Conservation (phyloP, 768 basidiomycete species). For the Pleurotus cornucopiae region DNA sequence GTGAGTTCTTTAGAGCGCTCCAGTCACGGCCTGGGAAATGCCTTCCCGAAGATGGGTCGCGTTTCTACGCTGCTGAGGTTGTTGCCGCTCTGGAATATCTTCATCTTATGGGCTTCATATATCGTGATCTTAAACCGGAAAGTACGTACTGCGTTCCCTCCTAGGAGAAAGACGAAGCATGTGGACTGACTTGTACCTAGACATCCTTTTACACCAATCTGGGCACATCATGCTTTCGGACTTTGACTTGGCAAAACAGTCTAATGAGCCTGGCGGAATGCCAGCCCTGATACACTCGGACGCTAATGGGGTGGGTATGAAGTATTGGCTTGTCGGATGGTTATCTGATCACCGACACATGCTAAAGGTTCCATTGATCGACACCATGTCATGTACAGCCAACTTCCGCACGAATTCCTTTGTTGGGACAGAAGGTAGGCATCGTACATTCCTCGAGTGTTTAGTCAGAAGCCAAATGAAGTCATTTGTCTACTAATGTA, state of each 20-base stretch:
- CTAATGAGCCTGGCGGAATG: slow-evolving; percentile 77
- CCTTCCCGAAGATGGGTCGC: slow-evolving; percentile 88
- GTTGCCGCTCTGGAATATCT: slow-evolving; percentile 96
- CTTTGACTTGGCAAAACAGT: slow-evolving; percentile 98
- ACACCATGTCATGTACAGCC: slow-evolving; percentile 95
- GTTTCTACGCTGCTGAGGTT: slow-evolving; percentile 99
- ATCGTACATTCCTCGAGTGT: slow-evolving; percentile 10
- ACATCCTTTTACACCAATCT: slow-evolving; percentile 95
- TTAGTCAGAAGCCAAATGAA: slow-evolving; percentile 21
- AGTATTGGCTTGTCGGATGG: slow-evolving; percentile 6
- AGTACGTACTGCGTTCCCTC: slow-evolving; percentile 55
- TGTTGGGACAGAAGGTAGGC: slow-evolving; percentile 94
- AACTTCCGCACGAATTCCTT: slow-evolving; percentile 99
- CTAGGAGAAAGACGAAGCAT: not conserved
- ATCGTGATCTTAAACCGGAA: slow-evolving; percentile 98
- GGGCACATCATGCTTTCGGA: slow-evolving; percentile 99
- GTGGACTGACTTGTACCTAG: slow-evolving; percentile 33
- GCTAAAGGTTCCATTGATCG: slow-evolving; percentile 81
- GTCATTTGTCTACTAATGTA: slow-evolving; percentile 26
- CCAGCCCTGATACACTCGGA: slow-evolving; percentile 87
- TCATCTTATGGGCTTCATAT: slow-evolving; percentile 99
- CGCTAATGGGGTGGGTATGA: slow-evolving; percentile 75
- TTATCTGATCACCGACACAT: not conserved
- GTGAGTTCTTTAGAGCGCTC: slow-evolving; percentile 97
- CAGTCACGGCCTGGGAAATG: slow-evolving; percentile 97